Evolutionary conservation across 805 yeast species (phyloP).

Genomic region (Kodamaea laetipori): DNA sequence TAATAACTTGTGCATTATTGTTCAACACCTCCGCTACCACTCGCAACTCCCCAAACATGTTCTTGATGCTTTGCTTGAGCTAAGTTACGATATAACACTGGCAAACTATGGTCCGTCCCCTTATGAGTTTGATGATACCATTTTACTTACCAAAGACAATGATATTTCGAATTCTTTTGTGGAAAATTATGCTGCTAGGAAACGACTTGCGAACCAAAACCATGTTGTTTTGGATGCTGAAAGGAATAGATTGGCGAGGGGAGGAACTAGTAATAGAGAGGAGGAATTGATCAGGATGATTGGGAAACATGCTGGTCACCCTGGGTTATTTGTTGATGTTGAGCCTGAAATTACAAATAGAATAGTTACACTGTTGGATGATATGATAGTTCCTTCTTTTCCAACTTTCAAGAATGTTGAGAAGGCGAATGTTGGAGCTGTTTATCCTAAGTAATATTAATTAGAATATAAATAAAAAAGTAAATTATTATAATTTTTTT

Average conservation of each 20-base stretch:
- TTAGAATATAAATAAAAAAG: background rate
- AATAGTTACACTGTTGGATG: constrained; percentile 12
- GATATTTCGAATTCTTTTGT: constrained; percentile 30
- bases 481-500: too few species aligned
- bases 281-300: constrained; percentile 24
- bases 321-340: constrained; percentile 21
- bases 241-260: constrained; percentile 13
- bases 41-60: constrained; percentile 51
- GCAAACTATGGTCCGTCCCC: constrained; percentile 24
- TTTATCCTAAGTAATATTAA: background rate
- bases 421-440: constrained; percentile 37
- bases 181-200: constrained; percentile 27
- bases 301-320: constrained; percentile 9
- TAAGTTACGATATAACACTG: constrained; percentile 23
- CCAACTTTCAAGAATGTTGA: constrained; percentile 70
- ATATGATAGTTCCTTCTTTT: constrained; percentile 32
- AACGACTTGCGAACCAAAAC: constrained; percentile 25
- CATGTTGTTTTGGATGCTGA: constrained; percentile 20
- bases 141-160: constrained; percentile 17
- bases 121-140: constrained; percentile 10
- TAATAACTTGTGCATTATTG: constrained; percentile 45
- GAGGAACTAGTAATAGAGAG: constrained; percentile 14
- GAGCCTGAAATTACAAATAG: constrained; percentile 39
- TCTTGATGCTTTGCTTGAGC: constrained; percentile 46
- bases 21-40: constrained; percentile 45